A percentile compares a stretch with the other conserved stretches of the same genome.
phyloP scores from a whole-genome alignment of 441 rosid genomes.

The Erodium trifolium region DNA sequence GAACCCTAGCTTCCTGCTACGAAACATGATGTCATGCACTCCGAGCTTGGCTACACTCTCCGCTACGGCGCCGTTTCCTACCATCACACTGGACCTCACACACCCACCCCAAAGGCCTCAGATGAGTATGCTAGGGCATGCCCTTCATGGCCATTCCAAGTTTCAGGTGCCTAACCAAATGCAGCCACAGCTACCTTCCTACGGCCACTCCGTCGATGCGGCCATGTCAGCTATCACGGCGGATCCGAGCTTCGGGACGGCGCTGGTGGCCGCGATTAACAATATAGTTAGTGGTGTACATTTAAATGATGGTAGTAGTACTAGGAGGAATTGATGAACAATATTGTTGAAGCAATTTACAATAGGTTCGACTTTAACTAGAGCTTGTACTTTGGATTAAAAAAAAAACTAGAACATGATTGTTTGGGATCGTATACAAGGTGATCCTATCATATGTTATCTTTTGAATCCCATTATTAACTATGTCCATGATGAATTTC shows the following conservation, averaged over 20 bases:
- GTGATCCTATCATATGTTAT: too few species aligned
- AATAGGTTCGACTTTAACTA: too few species aligned
- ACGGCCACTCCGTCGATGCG: constrained; percentile 19
- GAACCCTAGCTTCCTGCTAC: constrained; percentile 69
- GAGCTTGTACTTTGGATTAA: too few species aligned
- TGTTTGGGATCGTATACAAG: too few species aligned
- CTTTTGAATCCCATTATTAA: too few species aligned
- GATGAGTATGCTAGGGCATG: constrained; percentile 37
- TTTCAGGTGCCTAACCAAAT: background rate
- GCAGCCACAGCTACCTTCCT: background rate
- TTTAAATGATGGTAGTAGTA: too few species aligned
- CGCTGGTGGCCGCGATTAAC: constrained; percentile 27
- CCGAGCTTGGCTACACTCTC: constrained; percentile 63
- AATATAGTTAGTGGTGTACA: too few species aligned
- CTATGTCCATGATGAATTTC: too few species aligned
- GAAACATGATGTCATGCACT: constrained; percentile 68
- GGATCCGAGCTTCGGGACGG: constrained; percentile 31
- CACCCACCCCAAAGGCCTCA: constrained; percentile 36
- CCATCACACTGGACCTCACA: constrained; percentile 66
- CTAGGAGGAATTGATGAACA: too few species aligned
- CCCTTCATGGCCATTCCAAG: constrained; percentile 49
- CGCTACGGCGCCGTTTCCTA: constrained; percentile 72
- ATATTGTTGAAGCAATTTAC: too few species aligned
- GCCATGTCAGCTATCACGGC: constrained; percentile 29
- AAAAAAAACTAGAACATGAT: too few species aligned